Conservation (phyloP, 768 basidiomycete species). For the Lentinula lateritia region DNA sequence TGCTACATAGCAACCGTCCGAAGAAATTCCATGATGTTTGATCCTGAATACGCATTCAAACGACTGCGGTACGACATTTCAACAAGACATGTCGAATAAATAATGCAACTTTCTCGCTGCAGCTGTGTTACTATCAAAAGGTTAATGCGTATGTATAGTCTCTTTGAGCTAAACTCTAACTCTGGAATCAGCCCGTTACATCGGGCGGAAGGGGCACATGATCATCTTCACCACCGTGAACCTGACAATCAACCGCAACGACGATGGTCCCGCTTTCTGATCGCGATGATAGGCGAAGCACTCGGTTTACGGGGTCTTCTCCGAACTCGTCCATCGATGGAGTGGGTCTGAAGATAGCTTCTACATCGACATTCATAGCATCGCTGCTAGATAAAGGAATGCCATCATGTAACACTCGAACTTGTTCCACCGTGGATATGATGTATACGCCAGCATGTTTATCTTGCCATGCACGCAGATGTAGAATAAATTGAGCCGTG, state of each 20-base stretch:
- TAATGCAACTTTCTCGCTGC: too few relatives aligned
- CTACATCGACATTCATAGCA: not conserved
- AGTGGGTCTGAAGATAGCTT: not conserved
- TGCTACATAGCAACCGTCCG: too few relatives aligned
- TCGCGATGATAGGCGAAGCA: not conserved
- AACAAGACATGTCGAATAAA: too few relatives aligned
- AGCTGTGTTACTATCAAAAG: too few relatives aligned
- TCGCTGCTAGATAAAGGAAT: not conserved
- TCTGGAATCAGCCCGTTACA: not conserved
- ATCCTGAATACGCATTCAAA: too few relatives aligned
- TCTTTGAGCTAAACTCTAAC: too few relatives aligned
- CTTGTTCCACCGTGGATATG: not conserved
- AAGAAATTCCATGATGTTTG: too few relatives aligned
- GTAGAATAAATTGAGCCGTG: conserved; percentile 5
- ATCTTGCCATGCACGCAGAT: conserved; percentile 1
- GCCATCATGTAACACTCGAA: not conserved
- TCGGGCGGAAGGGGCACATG: not conserved
- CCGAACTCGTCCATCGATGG: not conserved
- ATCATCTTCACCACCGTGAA: not conserved
- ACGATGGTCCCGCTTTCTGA: not conserved
- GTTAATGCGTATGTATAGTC: too few relatives aligned
- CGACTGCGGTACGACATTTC: too few relatives aligned
- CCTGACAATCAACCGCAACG: not conserved
- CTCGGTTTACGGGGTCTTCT: not conserved
- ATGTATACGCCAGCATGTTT: not conserved